Base-by-base conservation (phyloP, 306 rosid genomes). In the Mimosa pudica region DNA sequence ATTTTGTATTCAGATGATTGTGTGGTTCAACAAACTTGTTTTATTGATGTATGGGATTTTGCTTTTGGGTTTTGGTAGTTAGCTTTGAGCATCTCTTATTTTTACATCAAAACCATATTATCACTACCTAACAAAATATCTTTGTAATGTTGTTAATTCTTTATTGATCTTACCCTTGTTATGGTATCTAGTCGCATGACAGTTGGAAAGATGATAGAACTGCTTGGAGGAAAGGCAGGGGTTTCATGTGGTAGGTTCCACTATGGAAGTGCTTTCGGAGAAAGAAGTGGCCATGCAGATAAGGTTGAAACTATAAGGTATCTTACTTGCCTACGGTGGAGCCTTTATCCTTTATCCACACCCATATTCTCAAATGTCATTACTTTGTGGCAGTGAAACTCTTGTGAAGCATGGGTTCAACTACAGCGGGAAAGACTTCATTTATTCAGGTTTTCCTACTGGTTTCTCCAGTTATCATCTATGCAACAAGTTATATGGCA, bases 261-360 rank as follows among this genome's bases (percentile, higher is more conserved):
- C 67, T 94, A 94, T 76, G 98, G 98, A 65, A 94, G 97, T 90
- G 98, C 98, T 76, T 94, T 94, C 77, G 98, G 98, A 46, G 98
- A 94, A 83, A 88, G 89, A 91, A 89, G 97, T 84, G 98, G 98
- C 74, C 98, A 94, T 85, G 98, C 98, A n/a, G 97, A 94, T 87
- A 94, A 85, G 77, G 98, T 94, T 84, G 97, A 94, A 79, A 87
- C 86, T 70, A 89, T 94, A 86, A 94, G 98, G 98, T 94, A 77
- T 81, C 70, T 47, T 16, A 71, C 45, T 57, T 80, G 42, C 62
- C 73, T 82, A 45, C 68, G 30, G 61, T 76, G 5, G 63, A 79
- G 3, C 55, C 12, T 76, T 18, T 60, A 52, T 75, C 55, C 30
- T 68, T 52, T 85, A 70, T 44, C 65, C 20, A 1, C 66, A 33